Evolutionary conservation across 805 yeast genomes (phyloP), one percentile per base, ranked within the genome.

Genomic region (Candida corydali): DNA sequence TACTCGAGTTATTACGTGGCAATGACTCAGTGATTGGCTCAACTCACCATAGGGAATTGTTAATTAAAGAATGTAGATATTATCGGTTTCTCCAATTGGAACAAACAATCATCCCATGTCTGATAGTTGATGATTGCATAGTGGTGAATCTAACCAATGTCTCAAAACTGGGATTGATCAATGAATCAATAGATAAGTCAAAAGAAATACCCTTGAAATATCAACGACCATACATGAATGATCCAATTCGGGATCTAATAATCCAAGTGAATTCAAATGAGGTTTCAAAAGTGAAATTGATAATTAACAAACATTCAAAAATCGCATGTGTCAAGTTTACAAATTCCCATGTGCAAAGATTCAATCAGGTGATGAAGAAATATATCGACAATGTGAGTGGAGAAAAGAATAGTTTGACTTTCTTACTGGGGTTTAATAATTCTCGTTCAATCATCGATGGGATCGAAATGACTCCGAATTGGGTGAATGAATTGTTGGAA

Each of bases 61-160:
- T 88, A 40, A 55, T 82, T 7, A 67, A 67, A 36, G 97, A 88
- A 52, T 84, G 94, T 45, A 69, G 74, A 30, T 88, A 83, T 59
- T 88, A 86, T 55, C 67, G 91, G 32, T 82, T 88, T 47, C 61
- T 76, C 32, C 87, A 79, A 25, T 63, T 88, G 26, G 94, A 84
- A 53, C 95, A 87, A 59, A 59, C 70, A 41, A 53, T 88, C 17
- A 57, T 83, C n/a, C 71, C 73, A 33, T 75, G 72, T 47, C 24
- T 17, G 9, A 17, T 27, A 3, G 65, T 82, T 9, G 41, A 60
- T 1, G 54, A 55, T 32, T 93, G 83, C 45, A 82, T 88, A 8
- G 45, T 76, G 1, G 39, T 86, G 2, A 54, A 65, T 18, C 41
- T 80, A 25, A 45, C 54, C 24, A 80, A 82, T 52, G 28, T 81